Evolutionary conservation across 2,329 filamentous ascomycete genomes (phyloP), one percentile per base, ranked within the genome.

Genomic region (Xylariaceae sp.): DNA sequence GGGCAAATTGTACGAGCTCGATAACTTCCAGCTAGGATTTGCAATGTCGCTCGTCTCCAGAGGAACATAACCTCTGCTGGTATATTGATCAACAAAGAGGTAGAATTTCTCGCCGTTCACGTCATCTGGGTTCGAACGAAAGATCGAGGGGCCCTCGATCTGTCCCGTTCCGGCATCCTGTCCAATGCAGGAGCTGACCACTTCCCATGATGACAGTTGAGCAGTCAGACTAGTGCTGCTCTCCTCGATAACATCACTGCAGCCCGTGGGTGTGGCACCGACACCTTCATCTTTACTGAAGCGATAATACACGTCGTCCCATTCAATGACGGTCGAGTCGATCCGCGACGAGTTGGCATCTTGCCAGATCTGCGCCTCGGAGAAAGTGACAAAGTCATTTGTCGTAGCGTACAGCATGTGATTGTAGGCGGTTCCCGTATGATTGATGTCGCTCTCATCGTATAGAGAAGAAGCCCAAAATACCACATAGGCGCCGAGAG

Each of bases 211-310:
- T 1, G 66, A 59, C 0, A 78, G 61, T 0, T 66, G 68, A 0
- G 71, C 72, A 3, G 72, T 71, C 3, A 81, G 62, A 1, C 65
- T 67, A 1, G 64, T 50, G 0, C 77, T 78, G 31, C 71, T 71
- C 56, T 81, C 78, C 53, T 81, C 72, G 17, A 82, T 80, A 19
- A 81, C 81, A 41, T 82, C 79, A 2, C 66, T 68, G 59, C 79
- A 82, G 1, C 78, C 78, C 0, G 77, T 80, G 1, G 65, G 22
- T 28, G 22, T 28, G 7, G 22, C 7, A 28, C 22, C 68, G 5
- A 70, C 75, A 0, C 76, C 77, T 50, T 81, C 78, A 40, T 81
- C 78, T 51, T 82, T 81, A 16, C 77, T 80, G 59, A 81, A 82
- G 10, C 79, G 76, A 58, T 79, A 77, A 60, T 75, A 80, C 0